Evolutionary conservation across 345 rosid species (phyloP).

Genomic region (Noccaea caerulescens): DNA sequence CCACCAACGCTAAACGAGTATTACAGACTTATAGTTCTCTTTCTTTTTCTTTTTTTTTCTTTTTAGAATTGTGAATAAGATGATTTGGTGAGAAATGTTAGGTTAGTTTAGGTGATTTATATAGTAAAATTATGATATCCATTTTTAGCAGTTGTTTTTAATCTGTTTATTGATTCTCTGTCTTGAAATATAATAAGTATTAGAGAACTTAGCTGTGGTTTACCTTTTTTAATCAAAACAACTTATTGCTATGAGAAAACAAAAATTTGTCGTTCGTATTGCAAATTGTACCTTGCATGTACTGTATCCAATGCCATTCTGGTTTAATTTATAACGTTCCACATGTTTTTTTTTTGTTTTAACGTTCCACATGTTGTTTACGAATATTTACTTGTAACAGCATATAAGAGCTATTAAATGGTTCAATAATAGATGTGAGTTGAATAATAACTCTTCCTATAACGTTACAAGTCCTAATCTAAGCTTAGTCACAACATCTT

Average conservation of each 20-base stretch:
- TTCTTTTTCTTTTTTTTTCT: not conserved
- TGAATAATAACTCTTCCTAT: not conserved
- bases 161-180: not conserved
- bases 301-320: not conserved
- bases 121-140: not conserved
- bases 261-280: not conserved
- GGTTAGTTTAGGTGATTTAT: not conserved
- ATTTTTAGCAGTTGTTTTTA: not conserved
- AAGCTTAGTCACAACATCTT: constrained; percentile 2
- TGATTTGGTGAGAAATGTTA: not conserved
- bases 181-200: not conserved
- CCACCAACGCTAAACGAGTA: not conserved
- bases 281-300: not conserved
- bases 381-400: not conserved
- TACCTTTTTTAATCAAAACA: not conserved
- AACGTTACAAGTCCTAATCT: not conserved
- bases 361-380: not conserved
- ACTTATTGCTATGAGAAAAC: not conserved
- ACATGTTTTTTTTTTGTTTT: no score
- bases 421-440: not conserved
- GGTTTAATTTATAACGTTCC: not conserved
- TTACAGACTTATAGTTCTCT: not conserved
- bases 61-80: not conserved
- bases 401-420: not conserved
- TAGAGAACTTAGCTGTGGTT: not conserved